A percentile compares a stretch with the other conserved stretches of the same genome.
Evolutionary conservation across 352 stramenopile genomes (phyloP).

Genomic region (Globisporangium irregulare): DNA sequence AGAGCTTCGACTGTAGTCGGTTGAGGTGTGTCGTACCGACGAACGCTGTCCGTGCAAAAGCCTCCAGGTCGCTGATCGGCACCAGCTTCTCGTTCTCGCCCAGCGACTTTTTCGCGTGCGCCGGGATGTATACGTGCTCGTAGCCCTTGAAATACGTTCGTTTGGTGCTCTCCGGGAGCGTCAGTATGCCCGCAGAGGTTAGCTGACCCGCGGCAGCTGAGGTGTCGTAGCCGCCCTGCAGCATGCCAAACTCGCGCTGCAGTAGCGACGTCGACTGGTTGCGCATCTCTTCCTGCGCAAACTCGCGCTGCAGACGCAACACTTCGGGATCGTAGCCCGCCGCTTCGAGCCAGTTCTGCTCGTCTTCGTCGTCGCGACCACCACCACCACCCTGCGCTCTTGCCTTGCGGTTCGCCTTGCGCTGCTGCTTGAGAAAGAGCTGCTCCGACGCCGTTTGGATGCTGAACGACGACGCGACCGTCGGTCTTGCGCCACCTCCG

Average conservation of each 20-base stretch:
- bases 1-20: slow-evolving; percentile 97
- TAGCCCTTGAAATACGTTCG: slow-evolving; percentile 80
- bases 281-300: slow-evolving; percentile 59
- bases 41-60: slow-evolving; percentile 78
- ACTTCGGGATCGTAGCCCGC: slow-evolving; percentile 80
- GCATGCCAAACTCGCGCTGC: slow-evolving; percentile 67
- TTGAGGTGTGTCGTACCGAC: slow-evolving; percentile 90
- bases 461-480: slow-evolving; percentile 43
- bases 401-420: slow-evolving; percentile 44
- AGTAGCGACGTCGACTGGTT: slow-evolving; percentile 66
- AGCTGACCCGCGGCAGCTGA: slow-evolving; percentile 60
- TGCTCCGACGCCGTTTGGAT: slow-evolving; percentile 68
- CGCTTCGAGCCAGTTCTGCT: slow-evolving; percentile 71
- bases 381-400: slow-evolving; percentile 13
- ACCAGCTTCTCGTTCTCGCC: slow-evolving; percentile 56
- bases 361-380: slow-evolving; percentile 28
- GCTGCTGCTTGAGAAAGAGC: slow-evolving; percentile 56
- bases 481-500: slow-evolving; percentile 17
- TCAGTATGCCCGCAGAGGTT: slow-evolving; percentile 44
- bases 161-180: slow-evolving; percentile 59
- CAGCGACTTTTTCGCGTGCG: slow-evolving; percentile 60
- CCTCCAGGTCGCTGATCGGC: slow-evolving; percentile 59
- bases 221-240: slow-evolving; percentile 75
- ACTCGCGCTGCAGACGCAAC: slow-evolving; percentile 65
- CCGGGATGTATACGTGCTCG: slow-evolving; percentile 81